These are phyloP conservation scores for Leccinum uliginosum DNA, from an alignment of 768 basidiomycete genomes.

Conservation along the genomic window DNA sequence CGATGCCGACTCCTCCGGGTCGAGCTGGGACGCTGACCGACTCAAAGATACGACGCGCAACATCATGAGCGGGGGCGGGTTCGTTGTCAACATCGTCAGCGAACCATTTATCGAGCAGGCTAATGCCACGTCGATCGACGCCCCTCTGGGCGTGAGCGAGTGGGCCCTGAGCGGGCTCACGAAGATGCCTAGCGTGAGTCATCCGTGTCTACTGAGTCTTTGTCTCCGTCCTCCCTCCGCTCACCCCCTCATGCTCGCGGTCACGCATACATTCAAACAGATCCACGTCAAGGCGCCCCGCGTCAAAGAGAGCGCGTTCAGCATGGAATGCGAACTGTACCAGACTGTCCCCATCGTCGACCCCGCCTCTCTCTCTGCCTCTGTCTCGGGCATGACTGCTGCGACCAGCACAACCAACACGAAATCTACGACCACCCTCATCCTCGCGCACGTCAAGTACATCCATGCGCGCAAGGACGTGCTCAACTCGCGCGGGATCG, in stretches of 20 bases:
- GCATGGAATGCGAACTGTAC: constrained; percentile 43
- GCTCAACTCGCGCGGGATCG: not conserved
- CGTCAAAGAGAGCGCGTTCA: constrained; percentile 34
- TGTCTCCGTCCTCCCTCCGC: not conserved
- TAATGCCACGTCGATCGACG: constrained; percentile 35
- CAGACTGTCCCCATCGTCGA: constrained; percentile 11
- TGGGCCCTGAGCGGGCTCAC: constrained; percentile 36
- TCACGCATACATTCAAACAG: not conserved
- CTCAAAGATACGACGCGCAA: constrained; percentile 36
- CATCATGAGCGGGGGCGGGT: too few species aligned
- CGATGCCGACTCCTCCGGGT: constrained; percentile 1
- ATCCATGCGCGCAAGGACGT: not conserved
- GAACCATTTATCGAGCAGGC: constrained; percentile 41
- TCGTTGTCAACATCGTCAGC: constrained; percentile 42
- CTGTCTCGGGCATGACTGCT: not conserved
- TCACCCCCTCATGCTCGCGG: constrained; percentile 23
- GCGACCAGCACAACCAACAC: not conserved
- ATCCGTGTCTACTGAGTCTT: not conserved
- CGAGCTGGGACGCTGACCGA: not conserved
- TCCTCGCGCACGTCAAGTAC: not conserved
- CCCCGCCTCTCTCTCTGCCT: not conserved
- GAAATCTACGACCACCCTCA: not conserved
- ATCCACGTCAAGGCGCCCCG: constrained; percentile 20
- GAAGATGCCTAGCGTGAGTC: constrained; percentile 13
- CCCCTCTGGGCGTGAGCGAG: constrained; percentile 35